Percentiles rank a stretch among this genome's conserved stretches.
Evolutionary conservation across 78 protist genomes (phyloP).

Genomic region (slime mould (Dictyostelium discoideum)): DNA sequence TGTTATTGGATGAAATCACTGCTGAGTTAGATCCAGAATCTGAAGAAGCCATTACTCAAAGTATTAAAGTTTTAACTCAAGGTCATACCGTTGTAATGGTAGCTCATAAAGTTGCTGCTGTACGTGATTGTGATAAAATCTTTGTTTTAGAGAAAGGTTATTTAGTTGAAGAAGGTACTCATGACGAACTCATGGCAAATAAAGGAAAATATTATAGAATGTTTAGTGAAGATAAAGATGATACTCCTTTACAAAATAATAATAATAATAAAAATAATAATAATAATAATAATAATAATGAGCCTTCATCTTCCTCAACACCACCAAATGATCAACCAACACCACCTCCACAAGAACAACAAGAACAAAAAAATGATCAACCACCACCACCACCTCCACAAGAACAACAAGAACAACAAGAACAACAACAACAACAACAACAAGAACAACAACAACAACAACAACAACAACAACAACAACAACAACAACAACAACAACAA

Average conservation of each 20-base stretch:
- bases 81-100: conserved; percentile 90
- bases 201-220: conserved; percentile 64
- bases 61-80: conserved; percentile 78
- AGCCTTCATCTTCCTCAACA: neutral
- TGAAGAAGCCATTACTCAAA: conserved; percentile 91
- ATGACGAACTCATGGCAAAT: conserved; percentile 78
- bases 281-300: neutral
- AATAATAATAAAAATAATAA: neutral
- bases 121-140: conserved; percentile 88
- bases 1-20: conserved; percentile 96
- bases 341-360: neutral
- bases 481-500: neutral
- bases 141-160: conserved; percentile 85
- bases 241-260: neutral
- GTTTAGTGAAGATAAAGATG: conserved; percentile 24
- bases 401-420: neutral
- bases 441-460: neutral
- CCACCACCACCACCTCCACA: neutral
- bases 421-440: neutral
- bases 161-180: conserved; percentile 91
- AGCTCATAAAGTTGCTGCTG: conserved; percentile 95
- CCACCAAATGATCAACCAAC: neutral
- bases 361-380: neutral
- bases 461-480: neutral
- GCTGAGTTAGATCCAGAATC: conserved; percentile 94